Conservation (phyloP, 2,329 filamentous ascomycete genomes). For the Trichoderma simmonsii region DNA sequence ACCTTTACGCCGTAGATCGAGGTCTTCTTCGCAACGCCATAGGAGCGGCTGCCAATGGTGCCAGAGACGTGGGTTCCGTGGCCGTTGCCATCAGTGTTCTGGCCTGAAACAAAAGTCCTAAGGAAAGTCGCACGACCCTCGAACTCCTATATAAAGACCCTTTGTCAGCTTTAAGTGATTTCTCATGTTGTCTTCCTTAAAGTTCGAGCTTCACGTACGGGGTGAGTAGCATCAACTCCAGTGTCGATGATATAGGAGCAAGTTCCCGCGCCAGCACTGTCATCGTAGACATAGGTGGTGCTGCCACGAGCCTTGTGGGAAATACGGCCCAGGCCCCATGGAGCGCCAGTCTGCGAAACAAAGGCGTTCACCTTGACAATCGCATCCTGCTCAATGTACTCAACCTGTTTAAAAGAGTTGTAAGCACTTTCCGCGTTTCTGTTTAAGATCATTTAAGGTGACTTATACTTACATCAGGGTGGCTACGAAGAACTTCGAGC, state of each 20-base stretch:
- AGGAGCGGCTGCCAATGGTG: conserved; percentile 33
- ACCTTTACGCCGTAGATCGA: conserved; percentile 47
- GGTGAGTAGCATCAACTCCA: conserved; percentile 39
- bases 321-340: conserved; percentile 34
- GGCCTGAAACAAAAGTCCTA: conserved; percentile 28
- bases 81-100: conserved; percentile 34
- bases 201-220: conserved; percentile 28
- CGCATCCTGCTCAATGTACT: conserved; percentile 38
- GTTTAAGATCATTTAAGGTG: not conserved
- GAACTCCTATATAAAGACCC: conserved; percentile 27
- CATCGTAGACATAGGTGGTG: conserved; percentile 39
- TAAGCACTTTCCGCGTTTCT: not conserved
- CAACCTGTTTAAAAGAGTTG: conserved; percentile 24
- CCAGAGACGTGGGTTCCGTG: conserved; percentile 42
- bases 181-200: not conserved
- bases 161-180: not conserved
- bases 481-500: conserved; percentile 24
- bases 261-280: conserved; percentile 39
- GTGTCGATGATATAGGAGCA: conserved; percentile 48
- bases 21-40: conserved; percentile 43
- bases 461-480: conserved; percentile 24
- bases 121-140: conserved; percentile 34
- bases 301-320: conserved; percentile 33
- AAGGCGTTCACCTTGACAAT: conserved; percentile 25
- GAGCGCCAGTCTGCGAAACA: conserved; percentile 23